These are phyloP conservation scores for Rhodotorula sp. DNA, from an alignment of 1,284 basidiomycete genomes.

Conservation along the genomic window DNA sequence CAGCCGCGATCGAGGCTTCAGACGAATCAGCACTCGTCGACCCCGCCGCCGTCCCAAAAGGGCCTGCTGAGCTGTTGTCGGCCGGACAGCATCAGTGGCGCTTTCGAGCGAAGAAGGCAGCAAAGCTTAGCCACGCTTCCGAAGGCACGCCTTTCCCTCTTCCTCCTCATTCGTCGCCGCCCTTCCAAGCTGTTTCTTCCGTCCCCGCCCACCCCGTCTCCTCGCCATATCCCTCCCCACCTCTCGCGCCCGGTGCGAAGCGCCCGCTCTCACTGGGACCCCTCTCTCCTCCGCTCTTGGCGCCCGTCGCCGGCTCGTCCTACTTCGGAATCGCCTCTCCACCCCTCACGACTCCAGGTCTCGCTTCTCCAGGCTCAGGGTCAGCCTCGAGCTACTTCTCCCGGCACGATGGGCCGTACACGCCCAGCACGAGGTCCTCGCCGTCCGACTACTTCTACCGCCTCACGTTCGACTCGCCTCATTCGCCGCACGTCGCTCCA, in stretches of 20 bases:
- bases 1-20: background rate
- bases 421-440: slow-evolving; percentile 1
- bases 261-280: background rate
- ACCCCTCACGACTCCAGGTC: background rate
- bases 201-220: background rate
- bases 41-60: background rate
- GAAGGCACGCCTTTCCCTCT: no score
- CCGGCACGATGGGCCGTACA: background rate
- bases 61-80: background rate
- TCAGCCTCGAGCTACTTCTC: slow-evolving; percentile 15
- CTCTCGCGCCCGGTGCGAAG: background rate
- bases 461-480: slow-evolving; percentile 19
- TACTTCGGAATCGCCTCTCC: slow-evolving; percentile 1
- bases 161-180: background rate
- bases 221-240: background rate
- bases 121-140: background rate
- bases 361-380: slow-evolving; percentile 5
- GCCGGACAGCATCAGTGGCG: slow-evolving; percentile 20
- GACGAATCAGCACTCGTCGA: no score
- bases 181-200: background rate
- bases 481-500: background rate
- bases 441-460: slow-evolving; percentile 22
- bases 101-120: background rate
- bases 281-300: background rate
- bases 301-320: background rate